phyloP scores from a whole-genome alignment of 768 basidiomycete genomes.

The Rhizopogon rudus region DNA sequence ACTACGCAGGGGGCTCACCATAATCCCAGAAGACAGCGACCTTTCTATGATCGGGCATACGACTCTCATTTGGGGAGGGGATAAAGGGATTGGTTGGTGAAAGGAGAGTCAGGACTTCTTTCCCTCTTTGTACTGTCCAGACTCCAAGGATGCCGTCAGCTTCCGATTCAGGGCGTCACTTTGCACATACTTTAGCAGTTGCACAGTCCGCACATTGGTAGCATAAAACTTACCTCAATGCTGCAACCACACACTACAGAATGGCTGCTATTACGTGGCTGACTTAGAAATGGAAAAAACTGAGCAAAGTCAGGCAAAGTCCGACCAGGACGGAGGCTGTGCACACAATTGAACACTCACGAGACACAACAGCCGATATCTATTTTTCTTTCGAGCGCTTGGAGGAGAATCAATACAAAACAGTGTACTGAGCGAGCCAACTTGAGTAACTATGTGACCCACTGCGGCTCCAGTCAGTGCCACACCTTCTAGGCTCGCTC shows the following conservation, averaged over 20 bases:
- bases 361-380: too few relatives aligned
- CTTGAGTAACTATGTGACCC: too few relatives aligned
- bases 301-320: neutral
- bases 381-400: too few relatives aligned
- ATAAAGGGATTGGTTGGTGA: neutral
- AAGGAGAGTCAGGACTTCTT: neutral
- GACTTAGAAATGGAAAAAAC: neutral
- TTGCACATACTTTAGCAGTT: neutral
- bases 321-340: neutral
- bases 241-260: neutral
- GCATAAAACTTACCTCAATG: neutral
- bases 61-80: conserved; percentile 2
- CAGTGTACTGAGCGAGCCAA: too few relatives aligned
- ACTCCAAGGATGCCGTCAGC: neutral
- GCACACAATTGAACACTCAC: too few relatives aligned
- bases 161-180: conserved; percentile 4
- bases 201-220: neutral
- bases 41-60: conserved; percentile 30
- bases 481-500: too few relatives aligned
- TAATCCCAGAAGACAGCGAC: conserved; percentile 43
- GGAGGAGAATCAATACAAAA: too few relatives aligned
- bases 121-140: conserved; percentile 18
- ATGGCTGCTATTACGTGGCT: neutral
- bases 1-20: conserved; percentile 14
- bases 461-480: too few relatives aligned